Conservation (phyloP, 2,329 filamentous ascomycete genomes). For the Beauveria asiatica region DNA sequence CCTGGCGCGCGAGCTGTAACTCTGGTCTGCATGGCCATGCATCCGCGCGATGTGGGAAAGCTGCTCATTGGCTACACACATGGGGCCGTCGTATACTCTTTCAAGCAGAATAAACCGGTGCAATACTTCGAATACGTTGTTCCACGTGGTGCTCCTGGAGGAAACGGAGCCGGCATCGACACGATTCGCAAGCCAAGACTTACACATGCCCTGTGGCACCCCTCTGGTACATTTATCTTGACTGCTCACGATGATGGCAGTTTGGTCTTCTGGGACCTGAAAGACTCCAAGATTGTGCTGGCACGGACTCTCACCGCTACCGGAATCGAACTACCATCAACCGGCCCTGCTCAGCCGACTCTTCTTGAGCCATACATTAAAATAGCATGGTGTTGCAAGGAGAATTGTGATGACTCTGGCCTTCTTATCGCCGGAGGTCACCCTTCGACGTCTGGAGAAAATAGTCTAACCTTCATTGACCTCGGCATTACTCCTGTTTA, state of each 20-base stretch:
- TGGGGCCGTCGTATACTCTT: slow-evolving; percentile 83
- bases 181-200: slow-evolving; percentile 62
- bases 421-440: slow-evolving; percentile 79
- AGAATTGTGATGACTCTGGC: slow-evolving; percentile 87
- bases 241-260: slow-evolving; percentile 87
- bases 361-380: slow-evolving; percentile 67
- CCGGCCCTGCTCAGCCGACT: slow-evolving; percentile 41
- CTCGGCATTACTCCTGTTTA: slow-evolving; percentile 84
- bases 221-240: slow-evolving; percentile 80
- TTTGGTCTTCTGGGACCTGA: slow-evolving; percentile 88
- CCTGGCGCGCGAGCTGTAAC: slow-evolving; percentile 51
- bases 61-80: slow-evolving; percentile 84
- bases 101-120: slow-evolving; percentile 77
- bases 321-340: slow-evolving; percentile 60
- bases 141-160: slow-evolving; percentile 74
- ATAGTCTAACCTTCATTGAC: slow-evolving; percentile 82
- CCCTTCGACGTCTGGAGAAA: slow-evolving; percentile 55
- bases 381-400: slow-evolving; percentile 88
- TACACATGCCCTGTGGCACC: slow-evolving; percentile 86
- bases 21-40: slow-evolving; percentile 72
- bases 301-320: slow-evolving; percentile 71
- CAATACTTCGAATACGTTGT: slow-evolving; percentile 80
- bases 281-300: slow-evolving; percentile 75
- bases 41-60: slow-evolving; percentile 87
- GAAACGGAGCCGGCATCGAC: slow-evolving; percentile 57